Evolutionary conservation across 1,284 basidiomycete species (phyloP).

Genomic region (Rhodofomes roseus): DNA sequence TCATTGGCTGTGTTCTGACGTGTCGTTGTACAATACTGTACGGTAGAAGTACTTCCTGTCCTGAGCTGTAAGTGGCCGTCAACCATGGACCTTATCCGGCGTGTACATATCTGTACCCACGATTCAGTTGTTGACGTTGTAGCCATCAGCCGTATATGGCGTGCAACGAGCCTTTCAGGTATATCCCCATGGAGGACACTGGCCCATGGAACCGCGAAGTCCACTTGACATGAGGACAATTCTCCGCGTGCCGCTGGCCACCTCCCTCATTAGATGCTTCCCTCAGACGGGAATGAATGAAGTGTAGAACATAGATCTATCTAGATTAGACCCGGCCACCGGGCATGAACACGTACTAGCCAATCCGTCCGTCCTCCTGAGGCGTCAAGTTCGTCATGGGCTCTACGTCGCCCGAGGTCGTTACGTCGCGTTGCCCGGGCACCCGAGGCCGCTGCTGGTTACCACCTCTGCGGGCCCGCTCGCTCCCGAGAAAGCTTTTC

Average conservation of each 20-base stretch:
- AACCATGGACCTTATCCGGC: neutral
- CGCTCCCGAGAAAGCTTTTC: conserved; percentile 20
- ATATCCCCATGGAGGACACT: neutral
- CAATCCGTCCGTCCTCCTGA: neutral
- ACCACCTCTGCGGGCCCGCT: conserved; percentile 1
- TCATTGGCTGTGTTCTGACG: neutral
- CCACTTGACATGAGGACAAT: neutral
- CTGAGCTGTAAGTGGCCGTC: conserved; percentile 1
- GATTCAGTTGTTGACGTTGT: neutral
- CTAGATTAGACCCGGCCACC: neutral
- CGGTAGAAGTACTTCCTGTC: neutral
- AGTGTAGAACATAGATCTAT: neutral
- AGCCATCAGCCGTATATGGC: neutral
- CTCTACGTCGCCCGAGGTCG: neutral
- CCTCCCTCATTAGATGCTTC: neutral
- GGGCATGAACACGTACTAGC: neutral
- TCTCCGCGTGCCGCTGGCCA: neutral
- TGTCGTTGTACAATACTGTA: conserved; percentile 1
- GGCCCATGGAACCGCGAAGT: neutral
- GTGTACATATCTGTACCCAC: neutral
- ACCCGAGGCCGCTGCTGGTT: neutral
- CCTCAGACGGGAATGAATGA: neutral
- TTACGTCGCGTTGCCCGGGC: neutral
- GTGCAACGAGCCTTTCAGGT: neutral
- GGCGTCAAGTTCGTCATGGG: neutral